These are phyloP conservation scores for Papiliotrema nemorosa DNA, from an alignment of 1,284 basidiomycete species.

Conservation along the genomic window DNA sequence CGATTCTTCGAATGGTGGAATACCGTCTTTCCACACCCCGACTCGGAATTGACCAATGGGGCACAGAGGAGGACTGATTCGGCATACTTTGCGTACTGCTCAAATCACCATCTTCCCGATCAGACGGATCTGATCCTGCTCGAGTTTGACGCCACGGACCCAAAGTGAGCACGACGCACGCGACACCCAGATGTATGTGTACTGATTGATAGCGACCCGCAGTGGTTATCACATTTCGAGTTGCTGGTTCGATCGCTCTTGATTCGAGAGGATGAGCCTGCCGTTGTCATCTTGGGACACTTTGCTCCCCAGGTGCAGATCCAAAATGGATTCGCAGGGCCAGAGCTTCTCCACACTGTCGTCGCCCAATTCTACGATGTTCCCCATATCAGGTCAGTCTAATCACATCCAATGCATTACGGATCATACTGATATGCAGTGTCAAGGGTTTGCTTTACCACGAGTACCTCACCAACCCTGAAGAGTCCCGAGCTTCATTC, in stretches of 20 bases:
- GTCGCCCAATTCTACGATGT: constrained; percentile 95
- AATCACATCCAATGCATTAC: background rate
- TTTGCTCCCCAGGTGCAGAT: constrained; percentile 79
- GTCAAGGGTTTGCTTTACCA: constrained; percentile 77
- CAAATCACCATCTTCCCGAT: constrained; percentile 84
- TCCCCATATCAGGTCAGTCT: constrained; percentile 68
- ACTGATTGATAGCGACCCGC: constrained; percentile 56
- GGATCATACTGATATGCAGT: constrained; percentile 45
- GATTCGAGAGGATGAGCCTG: constrained; percentile 79
- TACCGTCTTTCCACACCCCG: constrained; percentile 86
- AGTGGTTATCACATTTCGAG: constrained; percentile 79
- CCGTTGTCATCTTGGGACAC: constrained; percentile 84
- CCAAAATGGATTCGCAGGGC: constrained; percentile 74
- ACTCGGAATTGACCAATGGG: constrained; percentile 90
- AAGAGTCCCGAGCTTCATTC: constrained; percentile 62
- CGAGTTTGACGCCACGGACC: constrained; percentile 85
- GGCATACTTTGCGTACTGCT: constrained; percentile 89
- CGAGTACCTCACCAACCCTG: constrained; percentile 71
- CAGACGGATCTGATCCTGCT: constrained; percentile 86
- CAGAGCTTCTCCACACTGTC: constrained; percentile 78
- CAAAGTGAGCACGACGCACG: constrained; percentile 75
- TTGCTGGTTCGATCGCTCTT: constrained; percentile 85
- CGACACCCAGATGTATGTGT: too few relatives aligned
- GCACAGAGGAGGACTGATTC: constrained; percentile 84
- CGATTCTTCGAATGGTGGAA: constrained; percentile 95